Conservation (phyloP, 106 monocot genomes). For the Dioscorea dumetorum region DNA sequence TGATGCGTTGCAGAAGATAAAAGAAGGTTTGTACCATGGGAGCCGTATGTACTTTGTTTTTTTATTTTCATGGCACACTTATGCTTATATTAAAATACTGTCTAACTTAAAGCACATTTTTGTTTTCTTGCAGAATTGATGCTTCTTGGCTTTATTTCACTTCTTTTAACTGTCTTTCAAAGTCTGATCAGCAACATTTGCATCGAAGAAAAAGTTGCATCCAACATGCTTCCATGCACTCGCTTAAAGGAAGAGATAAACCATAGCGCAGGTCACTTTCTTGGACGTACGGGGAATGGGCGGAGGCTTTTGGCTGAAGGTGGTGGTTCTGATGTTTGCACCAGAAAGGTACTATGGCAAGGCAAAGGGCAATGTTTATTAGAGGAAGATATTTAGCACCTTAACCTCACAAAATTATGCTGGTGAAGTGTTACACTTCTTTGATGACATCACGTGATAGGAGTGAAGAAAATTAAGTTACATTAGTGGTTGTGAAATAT, state of each 20-base stretch:
- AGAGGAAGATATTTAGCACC: no score
- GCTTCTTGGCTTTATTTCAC: slow-evolving; percentile 92
- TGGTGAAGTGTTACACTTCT: no score
- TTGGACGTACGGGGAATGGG: slow-evolving; percentile 4
- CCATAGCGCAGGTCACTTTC: background rate
- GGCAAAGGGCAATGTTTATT: background rate
- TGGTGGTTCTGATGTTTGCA: slow-evolving; percentile 25
- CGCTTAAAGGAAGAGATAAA: slow-evolving; percentile 3
- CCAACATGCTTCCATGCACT: slow-evolving; percentile 80
- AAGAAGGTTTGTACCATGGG: slow-evolving; percentile 59
- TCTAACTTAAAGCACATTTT: background rate
- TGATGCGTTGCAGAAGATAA: slow-evolving; percentile 54
- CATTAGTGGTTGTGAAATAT: no score
- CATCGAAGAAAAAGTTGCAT: slow-evolving; percentile 25
- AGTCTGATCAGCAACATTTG: slow-evolving; percentile 44
- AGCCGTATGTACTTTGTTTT: background rate
- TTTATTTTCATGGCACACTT: background rate
- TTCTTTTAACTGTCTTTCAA: slow-evolving; percentile 77
- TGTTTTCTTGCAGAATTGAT: slow-evolving; percentile 72
- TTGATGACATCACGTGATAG: no score
- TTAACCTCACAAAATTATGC: no score
- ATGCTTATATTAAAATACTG: background rate
- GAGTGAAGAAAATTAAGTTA: no score
- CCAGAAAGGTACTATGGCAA: slow-evolving; percentile 20
- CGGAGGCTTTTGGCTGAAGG: slow-evolving; percentile 25